Percentiles rank a stretch among this genome's conserved stretches.
phyloP scores from a whole-genome alignment of 148 eudicot genomes.

The Polygonum maritimum region DNA sequence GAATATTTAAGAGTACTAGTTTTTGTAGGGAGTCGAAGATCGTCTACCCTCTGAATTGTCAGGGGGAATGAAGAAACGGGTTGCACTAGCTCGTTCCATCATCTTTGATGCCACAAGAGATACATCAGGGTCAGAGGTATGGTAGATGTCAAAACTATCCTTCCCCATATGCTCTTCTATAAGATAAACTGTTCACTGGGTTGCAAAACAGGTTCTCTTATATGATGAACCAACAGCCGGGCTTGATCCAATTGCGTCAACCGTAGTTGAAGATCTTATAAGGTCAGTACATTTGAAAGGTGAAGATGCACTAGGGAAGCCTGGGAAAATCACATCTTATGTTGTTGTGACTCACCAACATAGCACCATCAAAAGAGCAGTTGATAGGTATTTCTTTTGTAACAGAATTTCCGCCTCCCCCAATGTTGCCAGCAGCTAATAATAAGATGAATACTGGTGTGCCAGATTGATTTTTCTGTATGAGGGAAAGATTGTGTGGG shows the following conservation, averaged over 20 bases:
- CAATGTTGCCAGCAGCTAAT: background rate
- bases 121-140: constrained; percentile 77
- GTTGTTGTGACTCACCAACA: constrained; percentile 91
- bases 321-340: constrained; percentile 76
- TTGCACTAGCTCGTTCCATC: constrained; percentile 85
- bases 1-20: background rate
- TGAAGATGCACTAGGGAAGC: constrained; percentile 67
- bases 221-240: constrained; percentile 99
- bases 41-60: constrained; percentile 88
- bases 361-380: constrained; percentile 91
- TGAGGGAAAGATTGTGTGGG: constrained; percentile 87
- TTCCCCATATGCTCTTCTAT: background rate
- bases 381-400: constrained; percentile 55
- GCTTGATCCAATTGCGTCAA: constrained; percentile 96
- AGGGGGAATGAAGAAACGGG: constrained; percentile 96
- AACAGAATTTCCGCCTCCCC: background rate
- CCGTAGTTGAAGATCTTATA: constrained; percentile 96
- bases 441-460: constrained; percentile 11
- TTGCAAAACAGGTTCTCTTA: constrained; percentile 57
- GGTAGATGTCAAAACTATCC: background rate
- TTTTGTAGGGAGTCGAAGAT: constrained; percentile 70
- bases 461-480: constrained; percentile 67
- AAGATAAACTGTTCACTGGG: background rate
- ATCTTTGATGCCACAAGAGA: constrained; percentile 74
- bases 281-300: constrained; percentile 83